Conservation (phyloP, 1,284 basidiomycete genomes). For the Marasmius tenuissimus region DNA sequence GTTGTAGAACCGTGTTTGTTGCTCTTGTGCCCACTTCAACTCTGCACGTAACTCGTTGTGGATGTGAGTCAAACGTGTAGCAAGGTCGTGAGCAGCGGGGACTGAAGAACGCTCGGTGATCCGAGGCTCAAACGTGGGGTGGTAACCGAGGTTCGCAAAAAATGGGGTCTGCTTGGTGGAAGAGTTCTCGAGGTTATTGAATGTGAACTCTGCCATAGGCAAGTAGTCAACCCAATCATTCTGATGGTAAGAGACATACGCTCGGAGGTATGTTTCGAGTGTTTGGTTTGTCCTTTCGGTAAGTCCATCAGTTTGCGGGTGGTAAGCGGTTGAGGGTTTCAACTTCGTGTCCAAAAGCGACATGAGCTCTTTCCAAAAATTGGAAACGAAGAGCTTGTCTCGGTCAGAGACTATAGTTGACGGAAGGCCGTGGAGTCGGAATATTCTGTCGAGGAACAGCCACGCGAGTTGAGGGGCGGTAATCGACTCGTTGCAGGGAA, state of each 20-base stretch:
- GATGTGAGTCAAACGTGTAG: background rate
- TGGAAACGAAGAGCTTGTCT: constrained; percentile 32
- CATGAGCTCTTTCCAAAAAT: too few species aligned
- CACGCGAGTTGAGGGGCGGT: background rate
- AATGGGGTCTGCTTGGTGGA: constrained; percentile 28
- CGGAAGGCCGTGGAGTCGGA: background rate
- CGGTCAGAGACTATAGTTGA: constrained; percentile 22
- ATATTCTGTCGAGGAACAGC: background rate
- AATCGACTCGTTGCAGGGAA: constrained; percentile 2
- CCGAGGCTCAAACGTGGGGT: constrained; percentile 27
- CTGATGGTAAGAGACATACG: constrained; percentile 40
- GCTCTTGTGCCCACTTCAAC: too few species aligned
- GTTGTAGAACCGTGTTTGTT: too few species aligned
- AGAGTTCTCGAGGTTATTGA: constrained; percentile 42
- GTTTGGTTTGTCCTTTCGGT: constrained; percentile 45
- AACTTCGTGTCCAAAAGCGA: constrained; percentile 24
- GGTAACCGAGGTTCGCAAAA: constrained; percentile 34
- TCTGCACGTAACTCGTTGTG: background rate
- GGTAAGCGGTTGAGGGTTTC: constrained; percentile 29
- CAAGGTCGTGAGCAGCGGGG: background rate
- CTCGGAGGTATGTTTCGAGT: constrained; percentile 36
- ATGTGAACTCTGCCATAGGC: constrained; percentile 42
- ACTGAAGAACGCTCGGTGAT: constrained; percentile 23
- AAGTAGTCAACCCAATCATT: constrained; percentile 44
- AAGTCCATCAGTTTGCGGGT: constrained; percentile 34